These are phyloP conservation scores for Penicillium tannophilum DNA, from an alignment of 495 filamentous ascomycete species.

Conservation along the genomic window DNA sequence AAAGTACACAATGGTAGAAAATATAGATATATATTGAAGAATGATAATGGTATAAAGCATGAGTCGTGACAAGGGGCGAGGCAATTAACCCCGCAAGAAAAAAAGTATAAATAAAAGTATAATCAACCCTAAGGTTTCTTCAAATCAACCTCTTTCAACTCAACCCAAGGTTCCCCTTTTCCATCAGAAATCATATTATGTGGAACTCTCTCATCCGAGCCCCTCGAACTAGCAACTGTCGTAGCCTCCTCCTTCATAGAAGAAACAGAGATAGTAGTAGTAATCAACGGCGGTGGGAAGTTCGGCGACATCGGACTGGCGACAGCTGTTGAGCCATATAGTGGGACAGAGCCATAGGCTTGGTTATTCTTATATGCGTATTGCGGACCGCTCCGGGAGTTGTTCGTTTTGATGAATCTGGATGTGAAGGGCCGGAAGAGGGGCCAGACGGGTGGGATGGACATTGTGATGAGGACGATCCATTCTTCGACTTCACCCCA, in stretches of 20 bases:
- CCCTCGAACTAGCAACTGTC: constrained; percentile 8
- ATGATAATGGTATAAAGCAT: constrained; percentile 3
- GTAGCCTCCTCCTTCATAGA: constrained; percentile 13
- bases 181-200: constrained; percentile 14
- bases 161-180: constrained; percentile 20
- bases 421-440: constrained; percentile 29
- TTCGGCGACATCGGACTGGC: constrained; percentile 15
- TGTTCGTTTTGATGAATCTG: constrained; percentile 26
- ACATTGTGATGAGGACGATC: constrained; percentile 32
- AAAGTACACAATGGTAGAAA: background rate
- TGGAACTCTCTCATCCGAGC: constrained; percentile 12
- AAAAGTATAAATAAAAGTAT: background rate
- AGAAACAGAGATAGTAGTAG: constrained; percentile 26
- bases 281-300: constrained; percentile 24
- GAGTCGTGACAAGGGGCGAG: constrained; percentile 2
- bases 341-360: constrained; percentile 7
- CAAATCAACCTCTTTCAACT: constrained; percentile 14
- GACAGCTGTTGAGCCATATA: constrained; percentile 14
- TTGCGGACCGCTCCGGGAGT: constrained; percentile 16
- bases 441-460: constrained; percentile 31
- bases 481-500: constrained; percentile 34
- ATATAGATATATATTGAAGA: background rate
- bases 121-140: background rate
- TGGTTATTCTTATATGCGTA: constrained; percentile 10
- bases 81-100: background rate